Evolutionary conservation across 257 asterid genomes (phyloP), one percentile per base, ranked within the genome.

Genomic region (Nicotiana otophora): DNA sequence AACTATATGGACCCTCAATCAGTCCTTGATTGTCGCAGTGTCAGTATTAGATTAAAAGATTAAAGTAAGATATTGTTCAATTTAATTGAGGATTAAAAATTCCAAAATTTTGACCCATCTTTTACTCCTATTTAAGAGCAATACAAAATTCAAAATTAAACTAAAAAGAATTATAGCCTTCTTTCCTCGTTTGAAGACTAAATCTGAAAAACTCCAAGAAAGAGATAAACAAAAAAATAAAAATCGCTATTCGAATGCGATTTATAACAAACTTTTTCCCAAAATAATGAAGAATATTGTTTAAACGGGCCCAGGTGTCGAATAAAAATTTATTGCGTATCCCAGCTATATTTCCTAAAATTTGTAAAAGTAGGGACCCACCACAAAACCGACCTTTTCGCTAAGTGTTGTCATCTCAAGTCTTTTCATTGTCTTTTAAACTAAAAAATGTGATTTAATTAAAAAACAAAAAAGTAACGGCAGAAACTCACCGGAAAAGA

Each of bases 401-500:
- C 19, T 5, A 0, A 48, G 42, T 74, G 61, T 53, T 48, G 42
- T 74, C 79, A 23, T 74, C 23, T 74, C 62, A 48, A 3, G 79
- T 12, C 62, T 28, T 63, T 63, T 63, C 17, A 63, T 10, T 26
- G 69, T 63, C 69, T 63, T 23, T 19, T 12, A 46, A 6, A 17
- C 7, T 9, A n/a, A n/a, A 3, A 11, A 12, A 72, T 14, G 62
- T 48, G 15, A 60, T 23, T 10, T 23, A 36, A 36, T 30, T 30
- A 30, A 30, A 42, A 23, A 72, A 12, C 3, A 14, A 23, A 48
- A 0, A 6, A 36, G 26, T 15, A 48, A 23, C 1, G 15, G 34
- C 12, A 3, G 0, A 48, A 4, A 74, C 94, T 89, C 33, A 95
- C 99, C 85, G 83, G 79, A 76, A 89, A 90, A 83, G 85, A 86